These are phyloP conservation scores for Hemileia vastatrix DNA, from an alignment of 1,284 basidiomycete genomes.

Conservation along the genomic window DNA sequence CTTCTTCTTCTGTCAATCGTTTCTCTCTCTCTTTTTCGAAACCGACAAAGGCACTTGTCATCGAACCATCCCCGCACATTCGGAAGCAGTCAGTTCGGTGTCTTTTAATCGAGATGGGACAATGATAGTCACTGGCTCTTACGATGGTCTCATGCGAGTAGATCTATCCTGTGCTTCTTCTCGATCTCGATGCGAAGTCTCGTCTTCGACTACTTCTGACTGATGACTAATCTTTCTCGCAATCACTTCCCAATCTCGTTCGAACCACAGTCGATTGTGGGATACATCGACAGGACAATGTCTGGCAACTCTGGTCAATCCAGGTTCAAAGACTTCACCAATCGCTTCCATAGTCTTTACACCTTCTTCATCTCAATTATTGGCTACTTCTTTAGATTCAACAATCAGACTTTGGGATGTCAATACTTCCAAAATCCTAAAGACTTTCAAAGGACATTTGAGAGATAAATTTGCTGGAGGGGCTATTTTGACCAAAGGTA, in stretches of 20 bases:
- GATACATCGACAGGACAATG: constrained; percentile 93
- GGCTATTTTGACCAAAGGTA: neutral
- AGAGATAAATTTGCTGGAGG: constrained; percentile 30
- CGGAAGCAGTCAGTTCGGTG: constrained; percentile 87
- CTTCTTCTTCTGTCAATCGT: too few species aligned
- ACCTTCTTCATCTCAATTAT: constrained; percentile 32
- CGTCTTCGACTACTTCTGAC: too few species aligned
- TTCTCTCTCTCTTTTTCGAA: too few species aligned
- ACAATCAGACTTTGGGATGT: too few species aligned
- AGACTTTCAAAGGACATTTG: too few species aligned
- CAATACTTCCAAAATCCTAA: too few species aligned
- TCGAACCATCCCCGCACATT: constrained; percentile 84
- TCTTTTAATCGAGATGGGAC: constrained; percentile 89
- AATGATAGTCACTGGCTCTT: constrained; percentile 80
- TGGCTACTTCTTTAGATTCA: constrained; percentile 35
- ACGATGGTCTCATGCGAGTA: constrained; percentile 90
- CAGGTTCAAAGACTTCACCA: constrained; percentile 27
- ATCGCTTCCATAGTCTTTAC: constrained; percentile 34
- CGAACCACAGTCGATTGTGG: constrained; percentile 70
- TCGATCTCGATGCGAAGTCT: too few species aligned
- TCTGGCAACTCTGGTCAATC: constrained; percentile 74
- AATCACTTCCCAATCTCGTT: too few species aligned
- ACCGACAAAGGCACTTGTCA: constrained; percentile 67
- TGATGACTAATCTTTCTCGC: too few species aligned
- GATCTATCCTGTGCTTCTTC: too few species aligned